Evolutionary conservation across 768 basidiomycete species (phyloP).

Genomic region (Exidia glandulosa): DNA sequence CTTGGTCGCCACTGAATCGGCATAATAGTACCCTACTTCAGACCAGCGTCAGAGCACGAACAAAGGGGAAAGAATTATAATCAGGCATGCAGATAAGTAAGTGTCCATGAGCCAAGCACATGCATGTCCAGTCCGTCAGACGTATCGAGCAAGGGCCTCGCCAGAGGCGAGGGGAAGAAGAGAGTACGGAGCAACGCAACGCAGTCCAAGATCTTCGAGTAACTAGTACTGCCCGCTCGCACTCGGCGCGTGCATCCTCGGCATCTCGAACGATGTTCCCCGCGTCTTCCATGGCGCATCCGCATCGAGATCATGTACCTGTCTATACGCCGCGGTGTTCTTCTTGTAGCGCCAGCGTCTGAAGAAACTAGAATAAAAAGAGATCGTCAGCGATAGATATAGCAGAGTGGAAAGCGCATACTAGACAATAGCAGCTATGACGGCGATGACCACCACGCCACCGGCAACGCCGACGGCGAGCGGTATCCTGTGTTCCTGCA

Average conservation of each 20-base stretch:
- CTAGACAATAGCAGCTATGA: constrained; percentile 13
- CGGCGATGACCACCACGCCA: constrained; percentile 29
- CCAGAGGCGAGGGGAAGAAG: no score
- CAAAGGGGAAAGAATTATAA: not conserved
- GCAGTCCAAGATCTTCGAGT: no score
- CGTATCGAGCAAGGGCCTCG: not conserved
- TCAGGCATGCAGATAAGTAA: no score
- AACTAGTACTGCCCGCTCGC: not conserved
- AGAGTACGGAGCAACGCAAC: no score
- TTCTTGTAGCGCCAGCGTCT: not conserved
- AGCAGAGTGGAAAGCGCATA: not conserved
- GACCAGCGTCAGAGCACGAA: no score
- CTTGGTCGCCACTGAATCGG: no score
- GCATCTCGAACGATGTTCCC: not conserved
- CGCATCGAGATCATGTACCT: not conserved
- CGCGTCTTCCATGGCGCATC: not conserved
- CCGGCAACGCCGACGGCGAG: constrained; percentile 39
- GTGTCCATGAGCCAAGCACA: not conserved
- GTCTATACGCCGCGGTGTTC: not conserved
- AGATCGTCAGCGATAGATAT: not conserved
- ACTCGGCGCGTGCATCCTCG: not conserved
- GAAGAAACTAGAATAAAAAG: not conserved
- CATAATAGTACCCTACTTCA: no score
- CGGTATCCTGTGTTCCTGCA: constrained; percentile 32
- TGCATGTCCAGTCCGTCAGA: not conserved